Base-by-base conservation (phyloP, 2,329 filamentous ascomycete species). In the Fusarium staphyleae region DNA sequence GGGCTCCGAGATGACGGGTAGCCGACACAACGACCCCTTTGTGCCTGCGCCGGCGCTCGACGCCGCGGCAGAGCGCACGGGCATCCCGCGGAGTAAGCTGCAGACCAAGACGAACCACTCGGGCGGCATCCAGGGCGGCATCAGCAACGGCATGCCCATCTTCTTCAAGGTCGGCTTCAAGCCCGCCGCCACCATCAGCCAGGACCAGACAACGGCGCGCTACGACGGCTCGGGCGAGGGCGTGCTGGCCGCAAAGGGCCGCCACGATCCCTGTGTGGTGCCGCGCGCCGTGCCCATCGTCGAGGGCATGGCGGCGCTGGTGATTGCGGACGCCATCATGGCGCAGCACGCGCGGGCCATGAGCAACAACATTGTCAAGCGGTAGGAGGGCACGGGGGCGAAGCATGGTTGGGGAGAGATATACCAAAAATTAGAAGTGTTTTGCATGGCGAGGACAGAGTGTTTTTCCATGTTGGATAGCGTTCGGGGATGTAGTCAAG, bases 91-190 rank as follows among this genome's bases (percentile, higher is more conserved):
- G 52, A 85, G 89, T 14, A 82, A 80, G 58, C 82, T 66, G 22
- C 55, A 87, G 8, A 97, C 93, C 49, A 90, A 89, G 78, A 97
- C 93, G 19, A 98, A 98, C 80, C 92, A 96, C 80, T 93, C 89
- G 2, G 93, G 93, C 11, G 95, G 93, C 60, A 91, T 98, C 65
- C 93, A 98, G 78, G 95, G 93, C 35, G 93, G 93, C 45, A 98
- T 98, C 75, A 88, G 89, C 43, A 98, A 98, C 74, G 95, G 93
- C 52, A 90, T 91, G 30, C 88, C 87, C 53, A 91, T 98, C 77
- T 98, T 95, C 82, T 98, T 98, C 84, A 87, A 89, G 43, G 88
- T 96, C 5, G 93, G 86, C 13, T 98, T 98, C 85, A 98, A 98
- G 82, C 90, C 93, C 9, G 87, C 93, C 3, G 93, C 93, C 24